phyloP scores from a whole-genome alignment of 139 green algal species.

The Chlorella sp. region DNA sequence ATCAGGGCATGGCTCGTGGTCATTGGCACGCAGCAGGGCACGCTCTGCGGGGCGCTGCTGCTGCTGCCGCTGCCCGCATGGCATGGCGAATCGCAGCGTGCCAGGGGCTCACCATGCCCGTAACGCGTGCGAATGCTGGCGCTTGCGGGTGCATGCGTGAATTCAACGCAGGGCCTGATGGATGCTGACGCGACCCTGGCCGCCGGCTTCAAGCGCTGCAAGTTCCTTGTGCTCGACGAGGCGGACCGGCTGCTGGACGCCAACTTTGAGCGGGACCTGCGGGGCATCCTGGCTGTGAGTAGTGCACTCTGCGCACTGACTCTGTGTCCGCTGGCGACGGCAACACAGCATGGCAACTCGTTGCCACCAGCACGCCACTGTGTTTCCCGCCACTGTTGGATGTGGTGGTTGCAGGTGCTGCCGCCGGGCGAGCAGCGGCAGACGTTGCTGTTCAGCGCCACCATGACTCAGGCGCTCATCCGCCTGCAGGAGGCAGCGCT shows the following conservation, averaged over 20 bases:
- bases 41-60: background rate
- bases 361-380: no score
- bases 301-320: no score
- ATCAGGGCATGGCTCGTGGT: background rate
- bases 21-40: background rate
- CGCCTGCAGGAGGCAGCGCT: slow-evolving; percentile 43
- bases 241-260: slow-evolving; percentile 88
- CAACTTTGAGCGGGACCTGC: slow-evolving; percentile 72
- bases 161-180: slow-evolving; percentile 46
- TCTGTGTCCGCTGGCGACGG: no score
- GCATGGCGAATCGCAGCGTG: no score
- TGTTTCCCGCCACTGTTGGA: background rate
- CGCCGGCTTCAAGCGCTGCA: slow-evolving; percentile 32
- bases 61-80: no score
- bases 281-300: slow-evolving; percentile 13
- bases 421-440: slow-evolving; percentile 53
- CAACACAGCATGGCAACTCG: no score
- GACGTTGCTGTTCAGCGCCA: slow-evolving; percentile 93
- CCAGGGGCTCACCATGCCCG: background rate
- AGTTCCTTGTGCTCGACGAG: slow-evolving; percentile 93
- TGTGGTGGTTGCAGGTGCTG: slow-evolving; percentile 3
- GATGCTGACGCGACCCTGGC: slow-evolving; percentile 28
- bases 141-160: no score
- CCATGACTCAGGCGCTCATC: slow-evolving; percentile 74
- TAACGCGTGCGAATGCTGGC: no score